Percentiles rank a stretch among this genome's conserved stretches.
phyloP scores from a whole-genome alignment of 1,284 basidiomycete species.

The Rhodotorula glutinis region DNA sequence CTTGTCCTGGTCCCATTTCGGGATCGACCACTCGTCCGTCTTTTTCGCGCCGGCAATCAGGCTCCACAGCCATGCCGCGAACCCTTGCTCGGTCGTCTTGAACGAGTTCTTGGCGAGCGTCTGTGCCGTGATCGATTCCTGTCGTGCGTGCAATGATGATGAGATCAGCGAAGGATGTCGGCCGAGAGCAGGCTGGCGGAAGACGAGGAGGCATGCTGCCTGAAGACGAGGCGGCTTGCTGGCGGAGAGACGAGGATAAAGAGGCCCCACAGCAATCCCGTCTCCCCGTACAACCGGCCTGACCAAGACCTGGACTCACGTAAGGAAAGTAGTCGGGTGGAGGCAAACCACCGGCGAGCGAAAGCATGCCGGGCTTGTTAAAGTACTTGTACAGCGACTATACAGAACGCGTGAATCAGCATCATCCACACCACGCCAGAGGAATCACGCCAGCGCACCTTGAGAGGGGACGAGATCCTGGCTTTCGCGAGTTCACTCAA shows the following conservation, averaged over 20 bases:
- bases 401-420: neutral
- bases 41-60: slow-evolving; percentile 57
- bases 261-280: no score
- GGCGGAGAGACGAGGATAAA: neutral
- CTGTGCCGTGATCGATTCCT: slow-evolving; percentile 56
- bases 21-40: slow-evolving; percentile 58
- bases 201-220: no score
- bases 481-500: slow-evolving; percentile 59
- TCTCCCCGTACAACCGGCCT: no score
- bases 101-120: slow-evolving; percentile 51
- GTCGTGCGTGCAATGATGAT: neutral
- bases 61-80: slow-evolving; percentile 60
- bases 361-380: slow-evolving; percentile 39
- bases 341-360: slow-evolving; percentile 60
- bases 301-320: no score
- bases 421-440: neutral
- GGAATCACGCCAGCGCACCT: slow-evolving; percentile 44
- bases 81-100: slow-evolving; percentile 42
- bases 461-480: slow-evolving; percentile 61
- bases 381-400: slow-evolving; percentile 56
- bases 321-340: slow-evolving; percentile 51
- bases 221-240: no score
- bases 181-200: slow-evolving; percentile 55
- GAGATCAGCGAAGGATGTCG: slow-evolving; percentile 42
- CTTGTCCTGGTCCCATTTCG: slow-evolving; percentile 54